Percentiles rank a stretch among this genome's conserved stretches.
Conservation (phyloP, 2,329 filamentous ascomycete species). For the Microascus cirrosus region DNA sequence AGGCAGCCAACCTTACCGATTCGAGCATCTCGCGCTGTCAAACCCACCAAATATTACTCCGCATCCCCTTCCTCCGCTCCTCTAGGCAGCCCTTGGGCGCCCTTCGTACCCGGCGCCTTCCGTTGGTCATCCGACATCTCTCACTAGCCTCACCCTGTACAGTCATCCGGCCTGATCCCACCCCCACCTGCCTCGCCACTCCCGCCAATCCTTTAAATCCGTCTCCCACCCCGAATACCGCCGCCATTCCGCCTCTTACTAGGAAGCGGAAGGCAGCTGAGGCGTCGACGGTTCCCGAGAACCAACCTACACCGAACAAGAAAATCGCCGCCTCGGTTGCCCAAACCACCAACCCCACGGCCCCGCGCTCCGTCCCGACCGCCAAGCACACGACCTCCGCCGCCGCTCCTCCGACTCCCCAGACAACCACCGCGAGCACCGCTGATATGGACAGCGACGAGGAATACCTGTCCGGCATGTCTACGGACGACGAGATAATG, state of each 20-base stretch:
- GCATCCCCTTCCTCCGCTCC: not conserved
- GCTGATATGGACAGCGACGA: constrained; percentile 88
- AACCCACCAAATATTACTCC: not conserved
- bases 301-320: constrained; percentile 34
- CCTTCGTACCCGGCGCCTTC: not conserved
- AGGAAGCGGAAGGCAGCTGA: constrained; percentile 56
- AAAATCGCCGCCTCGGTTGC: constrained; percentile 45
- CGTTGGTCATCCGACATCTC: not conserved
- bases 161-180: not conserved
- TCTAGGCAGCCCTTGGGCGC: not conserved
- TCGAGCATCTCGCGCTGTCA: not conserved
- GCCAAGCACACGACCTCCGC: constrained; percentile 18
- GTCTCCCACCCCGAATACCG: constrained; percentile 13
- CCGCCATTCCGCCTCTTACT: constrained; percentile 48
- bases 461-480: constrained; percentile 77
- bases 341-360: constrained; percentile 7
- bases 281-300: constrained; percentile 43
- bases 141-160: not conserved
- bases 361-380: constrained; percentile 41
- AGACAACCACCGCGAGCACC: constrained; percentile 17
- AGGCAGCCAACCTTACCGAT: not conserved
- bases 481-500: constrained; percentile 60
- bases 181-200: not conserved
- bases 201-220: not conserved
- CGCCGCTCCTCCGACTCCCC: constrained; percentile 3